phyloP scores from a whole-genome alignment of 352 stramenopile species.

The Pythium diclinum region DNA sequence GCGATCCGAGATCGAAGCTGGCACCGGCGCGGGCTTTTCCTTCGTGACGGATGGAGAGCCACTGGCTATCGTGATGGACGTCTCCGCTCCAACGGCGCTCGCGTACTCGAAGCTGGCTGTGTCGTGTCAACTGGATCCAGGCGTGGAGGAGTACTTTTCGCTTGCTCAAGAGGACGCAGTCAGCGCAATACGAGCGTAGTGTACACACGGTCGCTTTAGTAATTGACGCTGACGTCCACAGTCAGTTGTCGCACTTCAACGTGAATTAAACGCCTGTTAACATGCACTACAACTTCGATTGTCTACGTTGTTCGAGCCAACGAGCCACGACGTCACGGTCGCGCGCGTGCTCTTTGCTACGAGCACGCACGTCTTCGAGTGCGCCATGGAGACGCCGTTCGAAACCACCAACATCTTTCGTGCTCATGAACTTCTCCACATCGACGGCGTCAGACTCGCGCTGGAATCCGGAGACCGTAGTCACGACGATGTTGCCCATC shows the following conservation, averaged over 20 bases:
- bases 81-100: conserved; percentile 6
- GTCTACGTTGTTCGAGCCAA: conserved; percentile 39
- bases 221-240: too few species aligned
- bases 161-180: too few species aligned
- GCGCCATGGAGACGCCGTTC: conserved; percentile 50
- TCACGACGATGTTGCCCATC: conserved; percentile 42
- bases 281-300: not conserved
- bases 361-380: conserved; percentile 58
- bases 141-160: too few species aligned
- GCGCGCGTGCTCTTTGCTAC: conserved; percentile 44
- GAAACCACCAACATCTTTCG: conserved; percentile 57
- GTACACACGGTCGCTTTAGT: too few species aligned
- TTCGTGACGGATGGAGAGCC: too few species aligned
- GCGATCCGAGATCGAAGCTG: not conserved
- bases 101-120: not conserved
- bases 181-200: too few species aligned
- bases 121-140: too few species aligned
- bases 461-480: conserved; percentile 44
- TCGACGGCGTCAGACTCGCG: conserved; percentile 45
- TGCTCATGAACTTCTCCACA: conserved; percentile 51
- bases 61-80: conserved; percentile 1
- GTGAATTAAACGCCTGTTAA: too few species aligned
- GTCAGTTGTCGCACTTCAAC: too few species aligned
- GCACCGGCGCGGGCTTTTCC: not conserved
- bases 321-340: conserved; percentile 51